Evolutionary conservation across 2,329 filamentous ascomycete genomes (phyloP).

Genomic region (Aureobasidium sp.): DNA sequence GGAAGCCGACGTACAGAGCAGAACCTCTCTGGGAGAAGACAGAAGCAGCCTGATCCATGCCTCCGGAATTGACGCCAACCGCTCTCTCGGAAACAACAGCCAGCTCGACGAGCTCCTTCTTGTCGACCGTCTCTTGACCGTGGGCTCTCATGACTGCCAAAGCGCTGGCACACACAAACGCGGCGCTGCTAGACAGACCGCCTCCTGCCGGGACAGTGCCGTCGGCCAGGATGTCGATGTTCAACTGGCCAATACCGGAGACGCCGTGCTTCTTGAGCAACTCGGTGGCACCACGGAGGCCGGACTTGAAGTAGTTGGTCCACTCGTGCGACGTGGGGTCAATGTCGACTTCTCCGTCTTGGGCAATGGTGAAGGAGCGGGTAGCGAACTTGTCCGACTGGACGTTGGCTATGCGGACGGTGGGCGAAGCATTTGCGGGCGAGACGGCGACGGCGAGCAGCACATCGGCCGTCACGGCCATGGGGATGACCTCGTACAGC

Average conservation of each 20-base stretch:
- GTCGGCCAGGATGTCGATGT: slow-evolving; percentile 83
- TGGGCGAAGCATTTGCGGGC: slow-evolving; percentile 47
- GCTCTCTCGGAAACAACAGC: slow-evolving; percentile 90
- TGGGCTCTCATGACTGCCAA: slow-evolving; percentile 83
- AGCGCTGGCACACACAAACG: slow-evolving; percentile 84
- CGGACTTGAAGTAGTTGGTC: slow-evolving; percentile 98
- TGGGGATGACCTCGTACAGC: slow-evolving; percentile 88
- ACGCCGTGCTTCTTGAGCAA: slow-evolving; percentile 60
- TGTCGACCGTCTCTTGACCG: slow-evolving; percentile 67
- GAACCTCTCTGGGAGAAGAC: slow-evolving; percentile 83
- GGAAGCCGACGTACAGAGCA: slow-evolving; percentile 84
- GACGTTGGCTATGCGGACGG: slow-evolving; percentile 72
- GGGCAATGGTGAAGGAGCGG: slow-evolving; percentile 63
- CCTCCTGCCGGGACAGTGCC: slow-evolving; percentile 87
- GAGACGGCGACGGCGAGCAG: slow-evolving; percentile 67
- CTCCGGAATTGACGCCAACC: slow-evolving; percentile 93
- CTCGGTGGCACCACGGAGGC: slow-evolving; percentile 70
- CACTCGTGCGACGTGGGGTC: slow-evolving; percentile 82
- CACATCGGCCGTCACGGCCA: slow-evolving; percentile 87
- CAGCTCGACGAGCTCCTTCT: slow-evolving; percentile 84
- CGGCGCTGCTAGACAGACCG: slow-evolving; percentile 86
- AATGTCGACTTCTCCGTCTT: slow-evolving; percentile 51
- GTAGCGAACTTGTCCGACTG: slow-evolving; percentile 65
- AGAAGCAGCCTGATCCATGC: slow-evolving; percentile 96
- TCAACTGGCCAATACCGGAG: slow-evolving; percentile 54